These are phyloP conservation scores for Neurospora sp. DNA, from an alignment of 495 filamentous ascomycete genomes.

Conservation along the genomic window DNA sequence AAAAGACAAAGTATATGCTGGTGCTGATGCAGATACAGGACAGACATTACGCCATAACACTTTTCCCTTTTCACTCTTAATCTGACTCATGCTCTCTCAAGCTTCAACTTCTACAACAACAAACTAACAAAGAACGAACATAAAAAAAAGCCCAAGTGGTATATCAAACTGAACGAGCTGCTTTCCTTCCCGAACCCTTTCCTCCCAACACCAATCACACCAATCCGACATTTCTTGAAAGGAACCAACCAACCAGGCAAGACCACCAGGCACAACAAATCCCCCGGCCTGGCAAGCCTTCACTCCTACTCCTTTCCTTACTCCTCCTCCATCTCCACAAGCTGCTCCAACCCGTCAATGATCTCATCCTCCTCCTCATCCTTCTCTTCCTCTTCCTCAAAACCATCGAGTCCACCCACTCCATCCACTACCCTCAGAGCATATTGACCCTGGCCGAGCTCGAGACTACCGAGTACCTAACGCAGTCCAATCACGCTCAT, in stretches of 20 bases:
- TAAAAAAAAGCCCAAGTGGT: background rate
- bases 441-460: background rate
- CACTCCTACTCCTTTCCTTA: background rate
- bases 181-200: background rate
- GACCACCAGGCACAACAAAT: background rate
- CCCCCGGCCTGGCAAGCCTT: background rate
- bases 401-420: background rate
- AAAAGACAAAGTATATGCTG: too few relatives aligned
- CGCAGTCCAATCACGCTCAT: conserved; percentile 94
- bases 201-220: background rate
- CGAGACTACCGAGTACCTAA: conserved; percentile 22
- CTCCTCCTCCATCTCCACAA: background rate
- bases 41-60: background rate
- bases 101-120: background rate
- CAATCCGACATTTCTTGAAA: background rate
- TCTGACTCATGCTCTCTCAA: background rate
- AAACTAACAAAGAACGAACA: background rate
- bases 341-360: background rate
- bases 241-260: background rate
- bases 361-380: background rate
- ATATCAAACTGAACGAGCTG: background rate
- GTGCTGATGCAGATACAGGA: too few relatives aligned
- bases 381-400: background rate
- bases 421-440: background rate
- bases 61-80: background rate